Evolutionary conservation across 345 rosid genomes (phyloP).

Genomic region (Clausena lansium): DNA sequence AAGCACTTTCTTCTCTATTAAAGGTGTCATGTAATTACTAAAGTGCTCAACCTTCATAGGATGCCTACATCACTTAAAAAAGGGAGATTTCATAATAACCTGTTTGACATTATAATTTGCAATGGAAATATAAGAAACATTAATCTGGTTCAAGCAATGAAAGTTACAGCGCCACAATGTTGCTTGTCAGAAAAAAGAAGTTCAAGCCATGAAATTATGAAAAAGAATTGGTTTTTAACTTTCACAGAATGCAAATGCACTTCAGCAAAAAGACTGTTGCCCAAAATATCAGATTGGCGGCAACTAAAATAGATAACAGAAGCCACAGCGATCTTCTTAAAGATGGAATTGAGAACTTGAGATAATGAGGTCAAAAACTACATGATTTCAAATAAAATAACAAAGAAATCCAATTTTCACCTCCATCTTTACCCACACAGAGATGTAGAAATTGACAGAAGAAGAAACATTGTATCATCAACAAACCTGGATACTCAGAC

Average conservation of each 20-base stretch:
- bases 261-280: not conserved
- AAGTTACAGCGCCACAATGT: not conserved
- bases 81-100: not conserved
- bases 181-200: not conserved
- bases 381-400: not conserved
- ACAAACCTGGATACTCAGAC: constrained; percentile 73
- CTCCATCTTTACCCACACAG: not conserved
- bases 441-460: not conserved
- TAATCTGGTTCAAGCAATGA: not conserved
- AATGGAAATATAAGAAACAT: not conserved
- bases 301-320: not conserved
- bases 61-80: not conserved
- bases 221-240: not conserved
- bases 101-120: not conserved
- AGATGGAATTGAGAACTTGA: not conserved
- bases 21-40: not conserved
- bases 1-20: not conserved
- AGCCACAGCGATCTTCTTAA: not conserved
- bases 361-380: not conserved
- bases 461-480: not conserved
- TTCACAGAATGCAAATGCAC: not conserved
- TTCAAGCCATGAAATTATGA: not conserved
- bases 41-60: not conserved
- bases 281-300: not conserved
- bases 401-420: not conserved